A percentile compares a stretch with the other conserved stretches of the same genome.
phyloP scores from a whole-genome alignment of 441 rosid species.

The Isatis lusitanica region DNA sequence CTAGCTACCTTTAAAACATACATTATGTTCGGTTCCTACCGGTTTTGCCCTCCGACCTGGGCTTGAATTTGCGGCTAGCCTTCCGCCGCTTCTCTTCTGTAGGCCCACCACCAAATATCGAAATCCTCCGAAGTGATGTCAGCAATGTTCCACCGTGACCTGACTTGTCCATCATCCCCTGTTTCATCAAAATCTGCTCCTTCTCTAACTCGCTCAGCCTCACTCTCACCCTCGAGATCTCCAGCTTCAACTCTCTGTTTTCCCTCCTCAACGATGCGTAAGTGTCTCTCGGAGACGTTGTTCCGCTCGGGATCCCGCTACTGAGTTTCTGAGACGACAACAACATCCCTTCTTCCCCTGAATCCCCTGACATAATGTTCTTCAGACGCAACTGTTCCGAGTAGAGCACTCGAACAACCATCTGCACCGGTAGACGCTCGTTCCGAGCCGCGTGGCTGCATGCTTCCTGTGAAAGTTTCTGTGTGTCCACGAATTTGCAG shows the following conservation, averaged over 20 bases:
- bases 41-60: slow-evolving; percentile 14
- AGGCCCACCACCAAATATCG: slow-evolving; percentile 47
- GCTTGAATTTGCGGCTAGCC: slow-evolving; percentile 42
- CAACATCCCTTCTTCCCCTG: slow-evolving; percentile 57
- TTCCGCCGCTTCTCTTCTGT: slow-evolving; percentile 54
- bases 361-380: slow-evolving; percentile 57
- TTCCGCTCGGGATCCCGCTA: slow-evolving; percentile 75
- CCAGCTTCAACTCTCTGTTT: slow-evolving; percentile 83
- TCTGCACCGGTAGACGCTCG: slow-evolving; percentile 78
- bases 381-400: slow-evolving; percentile 72
- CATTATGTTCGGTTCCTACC: slow-evolving; percentile 21
- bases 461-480: slow-evolving; percentile 76
- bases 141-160: slow-evolving; percentile 65
- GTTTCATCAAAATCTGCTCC: slow-evolving; percentile 75
- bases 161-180: slow-evolving; percentile 71
- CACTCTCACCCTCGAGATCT: slow-evolving; percentile 85
- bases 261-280: slow-evolving; percentile 89
- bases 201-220: slow-evolving; percentile 85
- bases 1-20: slow-evolving; percentile 16
- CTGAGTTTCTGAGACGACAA: slow-evolving; percentile 65
- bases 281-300: slow-evolving; percentile 82
- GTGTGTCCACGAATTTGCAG: slow-evolving; percentile 69
- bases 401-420: slow-evolving; percentile 72
- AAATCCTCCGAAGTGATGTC: slow-evolving; percentile 68
- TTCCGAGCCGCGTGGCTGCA: slow-evolving; percentile 83